These are phyloP conservation scores for Baudoinia panamericana DNA, from an alignment of 495 filamentous ascomycete genomes.

Conservation along the genomic window DNA sequence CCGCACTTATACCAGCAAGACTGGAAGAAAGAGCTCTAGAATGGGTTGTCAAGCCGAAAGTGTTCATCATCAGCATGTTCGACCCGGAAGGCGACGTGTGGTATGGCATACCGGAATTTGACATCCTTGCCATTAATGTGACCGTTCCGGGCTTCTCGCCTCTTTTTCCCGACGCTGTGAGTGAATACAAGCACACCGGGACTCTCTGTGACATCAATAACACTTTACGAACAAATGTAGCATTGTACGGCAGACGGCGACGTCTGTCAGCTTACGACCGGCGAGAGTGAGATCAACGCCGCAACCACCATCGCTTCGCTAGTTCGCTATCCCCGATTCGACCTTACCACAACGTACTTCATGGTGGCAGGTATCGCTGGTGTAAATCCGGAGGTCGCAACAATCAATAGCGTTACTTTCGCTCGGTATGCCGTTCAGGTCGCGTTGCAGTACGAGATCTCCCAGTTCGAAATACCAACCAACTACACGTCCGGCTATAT, in stretches of 20 bases:
- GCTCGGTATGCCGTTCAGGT: constrained; percentile 58
- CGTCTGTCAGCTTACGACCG: constrained; percentile 49
- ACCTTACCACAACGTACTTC: constrained; percentile 57
- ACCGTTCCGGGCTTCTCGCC: constrained; percentile 54
- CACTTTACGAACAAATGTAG: too few species aligned
- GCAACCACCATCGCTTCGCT: constrained; percentile 48
- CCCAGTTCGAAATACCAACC: constrained; percentile 51
- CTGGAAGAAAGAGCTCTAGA: constrained; percentile 8
- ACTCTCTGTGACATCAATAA: too few species aligned
- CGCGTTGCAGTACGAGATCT: constrained; percentile 62
- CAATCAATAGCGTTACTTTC: constrained; percentile 50
- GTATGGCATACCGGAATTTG: constrained; percentile 48
- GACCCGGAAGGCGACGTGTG: constrained; percentile 52
- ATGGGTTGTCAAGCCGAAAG: constrained; percentile 41
- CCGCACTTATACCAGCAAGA: constrained; percentile 11
- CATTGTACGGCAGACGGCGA: constrained; percentile 47
- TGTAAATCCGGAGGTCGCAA: constrained; percentile 52
- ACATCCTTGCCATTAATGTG: constrained; percentile 52
- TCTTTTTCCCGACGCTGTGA: constrained; percentile 48
- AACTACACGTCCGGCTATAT: constrained; percentile 58
- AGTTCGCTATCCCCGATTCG: constrained; percentile 46
- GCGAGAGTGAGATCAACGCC: constrained; percentile 57
- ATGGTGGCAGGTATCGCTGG: constrained; percentile 60
- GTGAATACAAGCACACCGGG: too few species aligned
- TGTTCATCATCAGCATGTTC: constrained; percentile 65